A percentile compares a stretch with the other conserved stretches of the same genome.
Evolutionary conservation across 2,329 filamentous ascomycete genomes (phyloP).

Genomic region (Colletotrichum sp.): DNA sequence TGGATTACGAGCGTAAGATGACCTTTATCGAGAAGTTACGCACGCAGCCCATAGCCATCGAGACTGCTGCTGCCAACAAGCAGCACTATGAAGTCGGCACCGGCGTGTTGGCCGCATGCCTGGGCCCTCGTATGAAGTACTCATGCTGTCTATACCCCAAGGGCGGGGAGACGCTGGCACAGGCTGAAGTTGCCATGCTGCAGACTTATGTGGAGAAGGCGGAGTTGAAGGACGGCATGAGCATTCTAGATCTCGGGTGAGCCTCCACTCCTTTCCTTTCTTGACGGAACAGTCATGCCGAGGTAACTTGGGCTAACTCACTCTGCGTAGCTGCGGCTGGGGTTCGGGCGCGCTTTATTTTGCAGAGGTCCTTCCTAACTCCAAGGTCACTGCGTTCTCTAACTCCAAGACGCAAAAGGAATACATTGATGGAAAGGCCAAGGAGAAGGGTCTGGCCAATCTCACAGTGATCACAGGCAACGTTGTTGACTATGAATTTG

Average conservation of each 20-base stretch:
- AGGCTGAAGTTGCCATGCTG: constrained; percentile 73
- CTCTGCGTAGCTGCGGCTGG: constrained; percentile 66
- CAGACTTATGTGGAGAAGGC: constrained; percentile 66
- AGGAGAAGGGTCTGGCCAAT: constrained; percentile 62
- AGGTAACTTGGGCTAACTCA: neutral
- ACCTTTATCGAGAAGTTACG: constrained; percentile 65
- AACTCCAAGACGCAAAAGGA: constrained; percentile 73
- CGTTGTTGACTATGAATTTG: constrained; percentile 70
- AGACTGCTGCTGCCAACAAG: constrained; percentile 68
- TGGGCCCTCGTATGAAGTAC: constrained; percentile 77
- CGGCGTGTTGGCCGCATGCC: constrained; percentile 62
- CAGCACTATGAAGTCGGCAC: constrained; percentile 79
- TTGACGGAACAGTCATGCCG: neutral
- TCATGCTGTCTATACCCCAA: constrained; percentile 70
- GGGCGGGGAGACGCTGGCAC: constrained; percentile 65
- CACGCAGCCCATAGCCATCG: constrained; percentile 69
- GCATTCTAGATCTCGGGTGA: constrained; percentile 66
- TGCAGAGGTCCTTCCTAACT: constrained; percentile 67
- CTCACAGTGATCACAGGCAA: constrained; percentile 70
- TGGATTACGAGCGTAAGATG: constrained; percentile 66
- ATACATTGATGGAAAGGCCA: constrained; percentile 67
- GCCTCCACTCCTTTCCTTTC: constrained; percentile 21
- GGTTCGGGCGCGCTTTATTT: constrained; percentile 70
- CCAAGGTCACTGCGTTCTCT: constrained; percentile 69
- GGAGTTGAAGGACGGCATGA: constrained; percentile 63